Conservation (phyloP, 768 basidiomycete genomes). For the Mycena vulgaris region DNA sequence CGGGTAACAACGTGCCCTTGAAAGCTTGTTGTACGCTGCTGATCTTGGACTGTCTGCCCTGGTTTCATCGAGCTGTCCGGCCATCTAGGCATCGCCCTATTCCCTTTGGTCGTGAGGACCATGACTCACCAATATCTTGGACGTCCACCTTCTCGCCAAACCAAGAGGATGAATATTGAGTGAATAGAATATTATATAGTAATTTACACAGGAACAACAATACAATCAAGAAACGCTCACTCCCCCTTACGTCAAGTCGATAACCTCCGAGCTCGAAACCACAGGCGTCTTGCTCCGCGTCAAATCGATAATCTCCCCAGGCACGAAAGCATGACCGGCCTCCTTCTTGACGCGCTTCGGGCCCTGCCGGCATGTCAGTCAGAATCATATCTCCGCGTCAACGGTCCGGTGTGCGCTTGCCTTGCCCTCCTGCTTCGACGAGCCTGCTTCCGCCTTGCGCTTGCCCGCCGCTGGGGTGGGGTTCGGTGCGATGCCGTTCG, state of each 20-base stretch:
- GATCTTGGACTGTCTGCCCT: slow-evolving; percentile 1
- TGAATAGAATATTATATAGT: not conserved
- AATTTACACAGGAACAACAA: slow-evolving; percentile 1
- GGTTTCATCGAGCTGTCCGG: not conserved
- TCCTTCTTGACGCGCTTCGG: slow-evolving; percentile 35
- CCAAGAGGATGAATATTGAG: too few species aligned
- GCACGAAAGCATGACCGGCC: not conserved
- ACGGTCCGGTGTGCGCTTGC: slow-evolving; percentile 13
- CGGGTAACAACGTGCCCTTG: too few species aligned
- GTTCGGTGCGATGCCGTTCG: slow-evolving; percentile 30
- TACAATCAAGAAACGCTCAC: too few species aligned
- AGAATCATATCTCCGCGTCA: not conserved
- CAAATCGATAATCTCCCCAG: slow-evolving; percentile 35
- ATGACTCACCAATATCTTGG: not conserved
- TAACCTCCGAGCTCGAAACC: slow-evolving; percentile 27
- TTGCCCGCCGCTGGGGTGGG: not conserved
- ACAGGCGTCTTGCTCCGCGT: slow-evolving; percentile 31
- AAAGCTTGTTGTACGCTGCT: slow-evolving; percentile 29
- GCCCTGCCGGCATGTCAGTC: not conserved
- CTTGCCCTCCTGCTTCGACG: slow-evolving; percentile 4
- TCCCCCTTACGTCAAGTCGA: slow-evolving; percentile 36
- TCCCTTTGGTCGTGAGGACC: slow-evolving; percentile 1
- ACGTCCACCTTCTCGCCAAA: not conserved
- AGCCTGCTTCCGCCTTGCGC: slow-evolving; percentile 2
- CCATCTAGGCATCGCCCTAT: not conserved